Evolutionary conservation across 192 early-diverging fungal genomes (phyloP).

Genomic region (Dispira simplex): DNA sequence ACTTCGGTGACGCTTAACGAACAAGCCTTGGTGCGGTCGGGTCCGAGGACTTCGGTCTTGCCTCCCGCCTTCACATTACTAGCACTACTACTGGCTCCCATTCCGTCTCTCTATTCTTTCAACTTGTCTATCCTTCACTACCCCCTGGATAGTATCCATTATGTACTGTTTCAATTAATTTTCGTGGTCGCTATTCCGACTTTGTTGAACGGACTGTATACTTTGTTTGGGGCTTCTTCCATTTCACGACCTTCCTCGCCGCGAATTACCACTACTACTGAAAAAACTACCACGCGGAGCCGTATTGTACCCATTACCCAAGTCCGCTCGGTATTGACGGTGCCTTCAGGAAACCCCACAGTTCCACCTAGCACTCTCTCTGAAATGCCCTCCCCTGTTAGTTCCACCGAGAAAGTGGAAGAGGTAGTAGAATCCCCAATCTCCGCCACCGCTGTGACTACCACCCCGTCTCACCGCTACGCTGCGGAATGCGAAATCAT

Average conservation of each 20-base stretch:
- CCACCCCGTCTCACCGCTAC: slow-evolving; percentile 9
- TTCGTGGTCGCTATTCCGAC: slow-evolving; percentile 8
- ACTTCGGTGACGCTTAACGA: too few species aligned
- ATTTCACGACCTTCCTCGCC: too few species aligned
- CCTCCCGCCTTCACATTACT: background rate
- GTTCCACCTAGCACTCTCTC: background rate
- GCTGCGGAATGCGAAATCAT: background rate
- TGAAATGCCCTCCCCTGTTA: background rate
- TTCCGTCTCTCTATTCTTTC: slow-evolving; percentile 8
- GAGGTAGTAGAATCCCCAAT: background rate
- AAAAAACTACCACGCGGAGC: background rate
- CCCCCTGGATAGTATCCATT: slow-evolving; percentile 6
- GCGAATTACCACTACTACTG: background rate
- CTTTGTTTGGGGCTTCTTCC: background rate
- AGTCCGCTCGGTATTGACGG: background rate
- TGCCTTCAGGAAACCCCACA: background rate
- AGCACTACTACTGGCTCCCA: background rate
- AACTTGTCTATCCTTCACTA: slow-evolving; percentile 1
- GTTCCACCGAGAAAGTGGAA: background rate
- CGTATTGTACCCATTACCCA: too few species aligned
- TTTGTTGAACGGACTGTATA: background rate
- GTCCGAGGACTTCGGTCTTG: too few species aligned
- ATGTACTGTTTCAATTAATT: slow-evolving; percentile 2
- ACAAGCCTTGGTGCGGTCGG: too few species aligned
- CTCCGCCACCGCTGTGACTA: background rate